Base-by-base conservation (phyloP, 202 grass and related monocot species). In the Hordeum pubiflorum region DNA sequence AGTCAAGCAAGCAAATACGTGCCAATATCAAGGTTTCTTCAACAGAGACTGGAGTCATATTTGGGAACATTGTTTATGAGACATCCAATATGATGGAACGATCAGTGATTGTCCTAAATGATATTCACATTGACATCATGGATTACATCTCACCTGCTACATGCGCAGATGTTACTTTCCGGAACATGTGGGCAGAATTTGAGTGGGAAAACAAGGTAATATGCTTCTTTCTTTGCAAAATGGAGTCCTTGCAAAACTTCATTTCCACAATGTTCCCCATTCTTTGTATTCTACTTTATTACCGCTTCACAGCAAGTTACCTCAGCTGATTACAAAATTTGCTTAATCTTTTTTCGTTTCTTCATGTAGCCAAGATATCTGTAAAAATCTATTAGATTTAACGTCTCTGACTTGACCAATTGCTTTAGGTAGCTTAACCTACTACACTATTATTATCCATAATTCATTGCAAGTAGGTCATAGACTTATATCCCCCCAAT, bases 171-270 rank as follows among this genome's bases (percentile, higher is more conserved):
- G 80, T 86, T 31, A 78, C 88, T 81, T 93, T 93, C 85, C 89
- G 91, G 24, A 93, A 91, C 71, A 93, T 93, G 91, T 93, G 91
- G 91, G 88, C 88, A 34, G 88, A 93, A 83, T 93, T 91, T 64
- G 88, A 93, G 77, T 93, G 91, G 91, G 88, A 93, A 88, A 93
- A 93, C 55, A 93, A 93, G 91, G 91, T 93, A 87, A 61, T 40
- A 55, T 78, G 17, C 72, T 82, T 76, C 32, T 72, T 82, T 75
- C 27, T 60, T 83, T 56, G 4, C 62, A 15, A 29, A 54, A 64
- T 78, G 11, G 6, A 60, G 9, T 72, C 10, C 17, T 69, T 26
- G 6, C 2, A 21, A 46, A 75, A 11, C 3, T 43, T 69, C 43
- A 61, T 80, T 21, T 61, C 62, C 18, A 21, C 55, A 15, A 69